Evolutionary conservation across 2,329 filamentous ascomycete species (phyloP).

Genomic region (Sporothrix phasma): DNA sequence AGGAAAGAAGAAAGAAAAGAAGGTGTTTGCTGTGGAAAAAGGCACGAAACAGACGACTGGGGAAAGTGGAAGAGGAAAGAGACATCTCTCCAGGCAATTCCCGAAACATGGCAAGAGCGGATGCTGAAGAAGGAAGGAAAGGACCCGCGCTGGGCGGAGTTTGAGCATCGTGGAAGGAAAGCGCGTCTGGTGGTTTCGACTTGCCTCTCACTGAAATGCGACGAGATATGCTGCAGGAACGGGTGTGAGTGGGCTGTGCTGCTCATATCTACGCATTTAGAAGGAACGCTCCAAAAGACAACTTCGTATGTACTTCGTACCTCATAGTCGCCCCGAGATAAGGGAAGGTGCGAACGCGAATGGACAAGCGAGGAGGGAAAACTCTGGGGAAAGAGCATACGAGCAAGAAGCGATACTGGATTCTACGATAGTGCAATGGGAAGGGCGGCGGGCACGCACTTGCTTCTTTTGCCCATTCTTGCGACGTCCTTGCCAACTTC

Average conservation of each 20-base stretch:
- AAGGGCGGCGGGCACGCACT: too few species aligned
- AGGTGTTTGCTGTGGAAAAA: neutral
- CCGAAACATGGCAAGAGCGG: too few species aligned
- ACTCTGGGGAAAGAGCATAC: neutral
- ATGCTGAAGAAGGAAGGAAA: neutral
- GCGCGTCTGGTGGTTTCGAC: neutral
- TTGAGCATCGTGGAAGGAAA: neutral
- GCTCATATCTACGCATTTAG: neutral
- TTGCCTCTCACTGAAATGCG: neutral
- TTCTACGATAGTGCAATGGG: neutral
- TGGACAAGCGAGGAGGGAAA: neutral
- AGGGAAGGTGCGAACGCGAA: neutral
- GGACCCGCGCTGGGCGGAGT: neutral
- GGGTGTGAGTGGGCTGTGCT: neutral
- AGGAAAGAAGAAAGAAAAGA: too few species aligned
- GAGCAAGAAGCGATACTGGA: neutral
- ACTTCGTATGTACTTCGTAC: too few species aligned
- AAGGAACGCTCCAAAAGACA: too few species aligned
- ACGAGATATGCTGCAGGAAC: neutral
- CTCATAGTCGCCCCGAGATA: neutral
- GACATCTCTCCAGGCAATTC: neutral
- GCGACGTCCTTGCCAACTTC: too few species aligned
- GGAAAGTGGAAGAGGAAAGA: neutral
- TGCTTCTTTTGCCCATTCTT: neutral
- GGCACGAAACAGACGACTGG: neutral